phyloP scores from a whole-genome alignment of 2,329 filamentous ascomycete species.

The Colletotrichum lupini region DNA sequence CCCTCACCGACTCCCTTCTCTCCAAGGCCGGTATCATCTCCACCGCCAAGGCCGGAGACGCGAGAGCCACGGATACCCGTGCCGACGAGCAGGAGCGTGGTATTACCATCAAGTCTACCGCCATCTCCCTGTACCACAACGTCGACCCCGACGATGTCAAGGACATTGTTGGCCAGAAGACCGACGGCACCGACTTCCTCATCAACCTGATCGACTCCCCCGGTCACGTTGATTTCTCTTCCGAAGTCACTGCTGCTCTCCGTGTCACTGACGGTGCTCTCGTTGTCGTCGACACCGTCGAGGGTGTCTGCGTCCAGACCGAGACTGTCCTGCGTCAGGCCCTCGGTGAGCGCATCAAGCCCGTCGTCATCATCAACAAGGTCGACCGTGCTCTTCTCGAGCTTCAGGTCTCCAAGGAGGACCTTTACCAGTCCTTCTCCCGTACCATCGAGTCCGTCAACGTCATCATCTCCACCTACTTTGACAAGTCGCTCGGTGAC shows the following conservation, averaged over 20 bases:
- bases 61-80: constrained; percentile 96
- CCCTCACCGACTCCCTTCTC: constrained; percentile 98
- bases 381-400: constrained; percentile 99
- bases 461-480: constrained; percentile 99
- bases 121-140: constrained; percentile 96
- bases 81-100: constrained; percentile 99
- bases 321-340: constrained; percentile 99
- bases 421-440: constrained; percentile 99
- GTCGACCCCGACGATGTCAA: constrained; percentile 90
- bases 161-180: constrained; percentile 90
- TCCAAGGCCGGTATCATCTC: constrained; percentile 99
- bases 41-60: constrained; percentile 94
- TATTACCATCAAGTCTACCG: constrained; percentile 99
- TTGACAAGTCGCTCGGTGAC: constrained; percentile 96
- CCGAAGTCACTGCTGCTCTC: constrained; percentile 98
- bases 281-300: constrained; percentile 99
- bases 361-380: constrained; percentile 99
- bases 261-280: constrained; percentile 99
- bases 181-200: constrained; percentile 95
- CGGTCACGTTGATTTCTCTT: constrained; percentile 99
- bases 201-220: constrained; percentile 99
- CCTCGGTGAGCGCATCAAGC: constrained; percentile 99
- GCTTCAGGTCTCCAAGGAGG: constrained; percentile 98
- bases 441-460: constrained; percentile 99
- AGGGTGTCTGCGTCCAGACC: constrained; percentile 99